These are phyloP conservation scores for Fusarium armeniacum DNA, from an alignment of 2,329 filamentous ascomycete species.

Conservation along the genomic window DNA sequence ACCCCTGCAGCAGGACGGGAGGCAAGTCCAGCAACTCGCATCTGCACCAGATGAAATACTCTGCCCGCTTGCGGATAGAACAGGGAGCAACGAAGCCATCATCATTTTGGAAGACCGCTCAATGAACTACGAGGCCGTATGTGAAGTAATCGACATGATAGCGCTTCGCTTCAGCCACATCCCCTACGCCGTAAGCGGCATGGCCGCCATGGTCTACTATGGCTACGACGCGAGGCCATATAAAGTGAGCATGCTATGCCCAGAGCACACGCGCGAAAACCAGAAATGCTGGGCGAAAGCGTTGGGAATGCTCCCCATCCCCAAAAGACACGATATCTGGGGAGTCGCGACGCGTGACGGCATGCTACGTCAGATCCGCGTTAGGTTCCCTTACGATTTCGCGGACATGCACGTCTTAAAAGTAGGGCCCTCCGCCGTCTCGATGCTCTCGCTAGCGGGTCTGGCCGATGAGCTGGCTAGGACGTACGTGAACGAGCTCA, in stretches of 20 bases:
- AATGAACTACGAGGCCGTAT: constrained; percentile 52
- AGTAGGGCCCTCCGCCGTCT: constrained; percentile 35
- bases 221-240: constrained; percentile 54
- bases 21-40: constrained; percentile 8
- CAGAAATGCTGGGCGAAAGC: constrained; percentile 59
- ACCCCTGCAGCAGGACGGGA: constrained; percentile 23
- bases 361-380: constrained; percentile 52
- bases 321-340: constrained; percentile 52
- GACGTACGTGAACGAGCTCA: constrained; percentile 51
- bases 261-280: constrained; percentile 53
- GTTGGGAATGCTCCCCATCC: constrained; percentile 51
- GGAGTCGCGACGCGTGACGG: constrained; percentile 55
- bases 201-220: constrained; percentile 61
- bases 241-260: constrained; percentile 60
- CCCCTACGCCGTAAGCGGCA: constrained; percentile 63
- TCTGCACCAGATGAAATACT: constrained; percentile 14
- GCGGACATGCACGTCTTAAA: constrained; percentile 47
- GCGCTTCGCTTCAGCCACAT: constrained; percentile 58
- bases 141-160: constrained; percentile 58
- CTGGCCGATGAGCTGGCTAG: constrained; percentile 55
- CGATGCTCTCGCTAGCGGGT: constrained; percentile 54
- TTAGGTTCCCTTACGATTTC: constrained; percentile 57
- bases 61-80: constrained; percentile 18
- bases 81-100: constrained; percentile 30
- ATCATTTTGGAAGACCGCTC: constrained; percentile 30